These are phyloP conservation scores for Pseudevernia furfuracea DNA, from an alignment of 495 filamentous ascomycete genomes.

Conservation along the genomic window DNA sequence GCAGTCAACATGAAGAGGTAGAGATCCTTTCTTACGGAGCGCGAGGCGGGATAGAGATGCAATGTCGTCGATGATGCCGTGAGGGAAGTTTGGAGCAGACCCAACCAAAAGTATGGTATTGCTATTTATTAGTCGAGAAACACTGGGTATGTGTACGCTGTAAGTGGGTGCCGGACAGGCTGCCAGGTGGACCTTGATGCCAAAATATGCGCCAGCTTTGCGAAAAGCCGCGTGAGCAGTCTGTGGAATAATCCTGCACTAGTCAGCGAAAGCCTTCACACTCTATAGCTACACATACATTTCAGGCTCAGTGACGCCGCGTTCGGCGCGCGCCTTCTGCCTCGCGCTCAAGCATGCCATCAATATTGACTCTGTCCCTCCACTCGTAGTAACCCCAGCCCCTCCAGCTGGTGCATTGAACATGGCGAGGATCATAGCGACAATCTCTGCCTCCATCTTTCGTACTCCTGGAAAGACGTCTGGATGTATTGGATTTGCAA, in stretches of 20 bases:
- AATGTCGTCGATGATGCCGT: constrained; percentile 97
- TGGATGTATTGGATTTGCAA: constrained; percentile 97
- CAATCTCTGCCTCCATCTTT: constrained; percentile 99
- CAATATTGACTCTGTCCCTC: constrained; percentile 91
- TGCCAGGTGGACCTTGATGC: constrained; percentile 88
- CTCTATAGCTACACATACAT: constrained; percentile 42
- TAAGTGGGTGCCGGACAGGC: constrained; percentile 77
- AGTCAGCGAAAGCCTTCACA: constrained; percentile 4
- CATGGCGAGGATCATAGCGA: constrained; percentile 86
- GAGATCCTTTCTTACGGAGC: constrained; percentile 48
- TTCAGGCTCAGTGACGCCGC: constrained; percentile 85
- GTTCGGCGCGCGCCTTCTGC: constrained; percentile 77
- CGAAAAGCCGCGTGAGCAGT: constrained; percentile 94
- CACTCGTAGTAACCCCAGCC: constrained; percentile 84
- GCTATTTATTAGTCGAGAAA: constrained; percentile 81
- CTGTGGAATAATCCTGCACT: constrained; percentile 76
- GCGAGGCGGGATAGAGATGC: constrained; percentile 77
- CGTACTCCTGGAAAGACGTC: constrained; percentile 96
- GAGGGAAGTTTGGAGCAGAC: constrained; percentile 93
- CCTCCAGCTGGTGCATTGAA: constrained; percentile 84
- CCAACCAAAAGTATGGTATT: constrained; percentile 97
- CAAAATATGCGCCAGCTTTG: constrained; percentile 92
- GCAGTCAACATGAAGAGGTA: constrained; percentile 94
- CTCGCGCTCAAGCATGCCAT: constrained; percentile 87
- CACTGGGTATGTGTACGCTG: constrained; percentile 68